Base-by-base conservation (phyloP, 805 yeast species). In the Candida patagonica region DNA sequence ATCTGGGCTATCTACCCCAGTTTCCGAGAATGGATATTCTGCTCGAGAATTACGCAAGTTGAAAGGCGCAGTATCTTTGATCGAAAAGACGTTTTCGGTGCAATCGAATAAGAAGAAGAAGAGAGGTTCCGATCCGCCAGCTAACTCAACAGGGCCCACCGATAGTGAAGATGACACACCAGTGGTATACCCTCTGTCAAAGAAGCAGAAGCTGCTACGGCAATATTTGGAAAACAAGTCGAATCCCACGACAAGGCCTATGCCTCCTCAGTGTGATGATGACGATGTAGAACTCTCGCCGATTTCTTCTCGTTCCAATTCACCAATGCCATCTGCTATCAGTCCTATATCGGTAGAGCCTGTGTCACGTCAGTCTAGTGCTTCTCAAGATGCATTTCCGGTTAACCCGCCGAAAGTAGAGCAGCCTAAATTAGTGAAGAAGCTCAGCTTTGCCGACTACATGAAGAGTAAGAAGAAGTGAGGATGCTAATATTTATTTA, bases 371-470 rank as follows among this genome's bases (percentile, higher is more conserved):
- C 8, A 8, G 10, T 8, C 12, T 8, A 12, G 10, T 8, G 30
- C 22, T 9, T 10, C 34, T n/a, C 19, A 34, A 7, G 12, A 17
- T 13, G 26, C 36, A 10, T 21, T 26, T 6, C 10, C 30, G 3
- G 32, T 31, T 23, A 25, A 8, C 5, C 5, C 16, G 9, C 33
- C 42, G 10, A 10, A 24, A 16, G 48, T 47, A 30, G 42, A 53
- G 19, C 60, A 55, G 24, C 63, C 65, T 3, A 57, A 59, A 42
- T 48, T 59, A 31, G 71, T 68, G 21, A 76, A 76, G 63, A 80
- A 80, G 58, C 65, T 80, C 49, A 77, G 84, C 35, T 74, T 80
- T 55, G 87, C 87, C 1, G 89, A 80, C 51, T 80, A 80, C 56
- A 78, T 76, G 57, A 79, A 73, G 65, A 73, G 73, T 52, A 62